Evolutionary conservation across 441 rosid genomes (phyloP).

Genomic region (Corymbia calophylla): DNA sequence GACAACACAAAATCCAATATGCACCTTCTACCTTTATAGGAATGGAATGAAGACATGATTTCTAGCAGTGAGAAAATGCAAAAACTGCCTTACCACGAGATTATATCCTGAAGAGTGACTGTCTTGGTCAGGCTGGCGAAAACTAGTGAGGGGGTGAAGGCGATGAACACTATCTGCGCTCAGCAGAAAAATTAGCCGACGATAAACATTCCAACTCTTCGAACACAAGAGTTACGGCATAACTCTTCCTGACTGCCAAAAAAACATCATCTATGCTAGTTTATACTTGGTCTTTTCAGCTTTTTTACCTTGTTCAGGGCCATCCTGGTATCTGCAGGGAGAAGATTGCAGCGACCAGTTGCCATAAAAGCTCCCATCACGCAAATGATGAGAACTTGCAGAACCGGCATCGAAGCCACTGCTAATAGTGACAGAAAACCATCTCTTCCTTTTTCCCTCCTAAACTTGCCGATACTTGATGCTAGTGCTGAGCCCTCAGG

Average conservation of each 20-base stretch:
- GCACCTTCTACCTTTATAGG: not conserved
- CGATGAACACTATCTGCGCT: constrained; percentile 43
- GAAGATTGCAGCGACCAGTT: constrained; percentile 46
- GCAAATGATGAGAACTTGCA: constrained; percentile 58
- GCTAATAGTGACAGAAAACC: constrained; percentile 65
- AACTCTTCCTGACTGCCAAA: not conserved
- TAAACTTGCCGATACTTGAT: not conserved
- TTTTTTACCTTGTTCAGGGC: constrained; percentile 56
- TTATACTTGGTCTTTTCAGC: not conserved
- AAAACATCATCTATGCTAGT: not conserved
- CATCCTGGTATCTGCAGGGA: constrained; percentile 42
- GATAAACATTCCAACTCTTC: not conserved
- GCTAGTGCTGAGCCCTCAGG: not conserved
- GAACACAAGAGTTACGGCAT: not conserved
- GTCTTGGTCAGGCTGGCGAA: constrained; percentile 77
- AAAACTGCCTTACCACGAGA: constrained; percentile 54
- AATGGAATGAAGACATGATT: not conserved
- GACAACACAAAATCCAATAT: not conserved
- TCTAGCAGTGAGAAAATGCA: not conserved
- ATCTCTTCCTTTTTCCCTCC: constrained; percentile 5
- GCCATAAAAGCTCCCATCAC: constrained; percentile 61
- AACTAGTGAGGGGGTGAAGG: constrained; percentile 70
- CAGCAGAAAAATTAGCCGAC: not conserved
- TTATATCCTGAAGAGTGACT: constrained; percentile 68
- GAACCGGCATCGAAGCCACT: constrained; percentile 65